Conservation (phyloP, 163 green algal species). For the Scenedesmus sp. region DNA sequence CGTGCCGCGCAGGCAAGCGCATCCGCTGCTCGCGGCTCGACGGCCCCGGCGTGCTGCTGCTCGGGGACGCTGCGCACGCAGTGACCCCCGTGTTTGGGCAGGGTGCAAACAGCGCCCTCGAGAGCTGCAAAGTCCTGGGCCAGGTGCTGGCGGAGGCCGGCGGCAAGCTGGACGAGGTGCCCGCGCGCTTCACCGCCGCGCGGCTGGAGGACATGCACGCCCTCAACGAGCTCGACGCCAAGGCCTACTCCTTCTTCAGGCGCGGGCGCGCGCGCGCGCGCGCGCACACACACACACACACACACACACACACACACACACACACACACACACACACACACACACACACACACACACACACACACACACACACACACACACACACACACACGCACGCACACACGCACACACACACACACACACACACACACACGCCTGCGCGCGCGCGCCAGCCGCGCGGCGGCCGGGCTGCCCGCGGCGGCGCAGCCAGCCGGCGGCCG, state of each 20-base stretch:
- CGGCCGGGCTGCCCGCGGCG: no score
- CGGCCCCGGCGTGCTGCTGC: constrained; percentile 43
- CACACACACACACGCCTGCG: no score
- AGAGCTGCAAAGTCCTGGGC: constrained; percentile 52
- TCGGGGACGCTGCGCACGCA: constrained; percentile 62
- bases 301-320: no score
- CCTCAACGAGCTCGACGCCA: constrained; percentile 48
- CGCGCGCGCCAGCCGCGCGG: no score
- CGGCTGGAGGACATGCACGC: constrained; percentile 50
- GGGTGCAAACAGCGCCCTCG: constrained; percentile 55
- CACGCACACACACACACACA: no score
- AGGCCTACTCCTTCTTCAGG: constrained; percentile 49
- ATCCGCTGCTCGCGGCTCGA: constrained; percentile 41
- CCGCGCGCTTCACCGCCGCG: constrained; percentile 39
- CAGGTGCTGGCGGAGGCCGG: constrained; percentile 41
- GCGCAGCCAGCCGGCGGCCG: no score
- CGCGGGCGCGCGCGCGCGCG: no score
- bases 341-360: no score
- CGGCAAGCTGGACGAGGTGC: constrained; percentile 40
- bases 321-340: no score
- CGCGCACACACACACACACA: no score
- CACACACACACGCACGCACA: no score
- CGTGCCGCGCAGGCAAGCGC: constrained; percentile 37
- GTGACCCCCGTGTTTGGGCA: constrained; percentile 55
- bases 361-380: no score